Base-by-base conservation (phyloP, 1,139 yeast genomes). In the Arxiozyma slooffiae region DNA sequence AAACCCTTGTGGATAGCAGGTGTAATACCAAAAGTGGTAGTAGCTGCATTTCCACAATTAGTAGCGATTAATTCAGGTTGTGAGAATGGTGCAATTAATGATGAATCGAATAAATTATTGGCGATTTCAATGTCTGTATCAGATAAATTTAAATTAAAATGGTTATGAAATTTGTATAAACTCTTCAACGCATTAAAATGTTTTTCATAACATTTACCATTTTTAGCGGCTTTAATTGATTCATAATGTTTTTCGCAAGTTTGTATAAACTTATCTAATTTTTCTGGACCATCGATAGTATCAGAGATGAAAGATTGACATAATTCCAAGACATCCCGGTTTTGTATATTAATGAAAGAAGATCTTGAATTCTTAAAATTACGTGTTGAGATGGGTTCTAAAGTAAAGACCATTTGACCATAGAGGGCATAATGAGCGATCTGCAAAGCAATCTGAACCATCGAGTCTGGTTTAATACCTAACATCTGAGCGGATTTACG, bases 31-130 rank as follows among this genome's bases (percentile, higher is more conserved):
- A 85, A 85, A 18, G 81, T 70, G 46, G 78, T 77, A 56, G 85
- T 74, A 0, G 92, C 88, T 14, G 88, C 85, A 60, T 83, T 85
- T 20, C 94, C 94, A 69, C 94, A 85, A 62, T 85, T 85, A 5
- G 75, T 69, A 1, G 77, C 78, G 48, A 75, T 69, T 51, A 77
- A 62, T 50, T 71, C 75, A 2, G 74, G 74, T 18, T 65, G 65
- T 41, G 78, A 70, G 49, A 79, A 69, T 5, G 82, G 82, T n/a
- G 58, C 55, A 17, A 70, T 73, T 66, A 62, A 48, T 9, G 71
- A 78, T 36, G 71, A 67, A 57, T 78, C 79, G 41, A 64, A 64
- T 7, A 64, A 49, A 14, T 53, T 47, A 7, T 53, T 50, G 9
- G 62, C 61, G 8, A 56, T 44, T 42, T 52, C 43, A n/a, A 59